Evolutionary conservation across 345 rosid species (phyloP).

Genomic region (Cardamine chenopodiifolia): DNA sequence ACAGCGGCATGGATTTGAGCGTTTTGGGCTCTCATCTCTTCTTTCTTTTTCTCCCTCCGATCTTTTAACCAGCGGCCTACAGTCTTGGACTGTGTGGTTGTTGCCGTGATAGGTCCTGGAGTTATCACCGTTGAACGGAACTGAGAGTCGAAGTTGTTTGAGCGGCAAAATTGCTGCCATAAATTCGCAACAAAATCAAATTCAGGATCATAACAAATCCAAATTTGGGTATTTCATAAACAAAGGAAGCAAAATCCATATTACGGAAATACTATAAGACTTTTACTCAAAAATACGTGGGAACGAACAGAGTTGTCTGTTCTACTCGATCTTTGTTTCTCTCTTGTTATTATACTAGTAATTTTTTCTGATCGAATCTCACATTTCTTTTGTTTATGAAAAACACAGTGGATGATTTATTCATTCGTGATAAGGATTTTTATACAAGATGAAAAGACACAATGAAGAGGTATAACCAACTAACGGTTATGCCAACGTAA

Average conservation of each 20-base stretch:
- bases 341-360: too few relatives aligned
- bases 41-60: conserved; percentile 83
- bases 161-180: conserved; percentile 59
- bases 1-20: conserved; percentile 86
- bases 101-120: conserved; percentile 43
- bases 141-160: conserved; percentile 44
- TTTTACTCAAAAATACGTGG: too few relatives aligned
- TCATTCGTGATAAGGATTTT: too few relatives aligned
- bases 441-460: too few relatives aligned
- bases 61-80: conserved; percentile 89
- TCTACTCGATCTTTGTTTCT: too few relatives aligned
- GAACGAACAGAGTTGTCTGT: too few relatives aligned
- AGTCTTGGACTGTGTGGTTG: conserved; percentile 64
- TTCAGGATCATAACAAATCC: neutral
- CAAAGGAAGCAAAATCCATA: neutral
- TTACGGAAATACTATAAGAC: neutral
- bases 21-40: conserved; percentile 75
- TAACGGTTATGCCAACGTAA: too few relatives aligned
- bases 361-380: too few relatives aligned
- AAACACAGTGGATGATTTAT: too few relatives aligned
- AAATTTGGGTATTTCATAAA: neutral
- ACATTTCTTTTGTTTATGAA: too few relatives aligned
- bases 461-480: too few relatives aligned
- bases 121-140: conserved; percentile 45
- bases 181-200: neutral